Evolutionary conservation across 495 filamentous ascomycete species (phyloP).

Genomic region (Penicillium turbatum): DNA sequence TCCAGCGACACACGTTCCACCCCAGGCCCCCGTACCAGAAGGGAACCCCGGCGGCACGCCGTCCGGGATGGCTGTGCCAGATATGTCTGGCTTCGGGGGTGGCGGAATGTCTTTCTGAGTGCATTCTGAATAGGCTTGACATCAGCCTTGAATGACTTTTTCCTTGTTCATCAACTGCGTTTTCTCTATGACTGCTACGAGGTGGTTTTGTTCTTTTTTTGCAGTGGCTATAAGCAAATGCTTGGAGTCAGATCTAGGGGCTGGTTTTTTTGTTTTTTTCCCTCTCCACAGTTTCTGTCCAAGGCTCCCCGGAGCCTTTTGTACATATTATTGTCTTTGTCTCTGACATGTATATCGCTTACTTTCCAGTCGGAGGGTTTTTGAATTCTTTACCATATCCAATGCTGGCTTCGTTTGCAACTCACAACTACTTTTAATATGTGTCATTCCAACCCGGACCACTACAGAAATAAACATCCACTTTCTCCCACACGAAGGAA

Average conservation of each 20-base stretch:
- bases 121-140: constrained; percentile 30
- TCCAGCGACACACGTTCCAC: constrained; percentile 15
- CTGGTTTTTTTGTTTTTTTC: constrained; percentile 4
- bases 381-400: neutral
- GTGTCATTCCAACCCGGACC: too few relatives aligned
- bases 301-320: neutral
- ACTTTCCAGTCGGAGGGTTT: neutral
- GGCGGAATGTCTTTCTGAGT: constrained; percentile 26
- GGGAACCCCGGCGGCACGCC: neutral
- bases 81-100: constrained; percentile 25
- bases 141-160: constrained; percentile 12
- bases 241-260: neutral
- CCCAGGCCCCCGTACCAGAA: neutral
- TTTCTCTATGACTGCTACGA: constrained; percentile 16
- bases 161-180: neutral
- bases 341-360: neutral
- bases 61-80: constrained; percentile 9
- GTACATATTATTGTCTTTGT: neutral
- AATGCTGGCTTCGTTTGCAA: neutral
- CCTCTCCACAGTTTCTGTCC: too few relatives aligned
- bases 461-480: too few relatives aligned
- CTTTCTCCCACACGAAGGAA: neutral
- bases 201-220: constrained; percentile 17
- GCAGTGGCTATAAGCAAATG: neutral
- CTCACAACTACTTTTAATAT: too few relatives aligned